Percentiles rank a stretch among this genome's conserved stretches.
Evolutionary conservation across 306 rosid genomes (phyloP).

Genomic region (Quercus rubra): DNA sequence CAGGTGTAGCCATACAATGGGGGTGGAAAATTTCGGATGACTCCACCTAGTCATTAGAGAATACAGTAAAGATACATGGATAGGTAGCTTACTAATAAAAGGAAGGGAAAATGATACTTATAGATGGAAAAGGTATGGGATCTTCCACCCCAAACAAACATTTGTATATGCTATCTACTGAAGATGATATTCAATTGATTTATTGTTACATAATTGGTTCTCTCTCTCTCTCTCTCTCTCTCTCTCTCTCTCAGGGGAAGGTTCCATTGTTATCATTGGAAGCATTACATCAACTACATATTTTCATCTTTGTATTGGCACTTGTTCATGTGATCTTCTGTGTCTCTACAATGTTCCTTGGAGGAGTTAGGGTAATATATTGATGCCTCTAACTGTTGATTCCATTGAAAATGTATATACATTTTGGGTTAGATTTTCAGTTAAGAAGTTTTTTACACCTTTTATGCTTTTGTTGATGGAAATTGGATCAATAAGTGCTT

Average conservation of each 20-base stretch:
- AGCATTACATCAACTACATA: conserved; percentile 84
- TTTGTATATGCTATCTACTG: neutral
- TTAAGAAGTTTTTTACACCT: neutral
- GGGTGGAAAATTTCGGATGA: no score
- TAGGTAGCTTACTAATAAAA: neutral
- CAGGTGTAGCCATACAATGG: neutral
- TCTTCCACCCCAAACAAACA: no score
- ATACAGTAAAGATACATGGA: no score
- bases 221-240: neutral
- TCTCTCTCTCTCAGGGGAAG: conserved; percentile 59
- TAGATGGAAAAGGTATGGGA: no score
- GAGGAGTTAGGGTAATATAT: conserved; percentile 59
- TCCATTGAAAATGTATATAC: neutral
- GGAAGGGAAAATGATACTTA: neutral
- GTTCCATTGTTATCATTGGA: conserved; percentile 71
- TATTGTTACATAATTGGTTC: neutral
- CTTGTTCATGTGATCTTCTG: conserved; percentile 78
- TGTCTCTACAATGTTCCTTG: conserved; percentile 75
- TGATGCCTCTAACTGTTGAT: neutral
- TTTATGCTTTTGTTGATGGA: neutral
- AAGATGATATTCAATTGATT: neutral
- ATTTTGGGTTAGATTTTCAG: neutral
- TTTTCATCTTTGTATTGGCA: conserved; percentile 86
- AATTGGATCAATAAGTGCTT: neutral
- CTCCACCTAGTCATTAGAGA: no score